A percentile compares a stretch with the other conserved stretches of the same genome.
These are phyloP conservation scores for Strobilomyces confusus DNA, from an alignment of 768 basidiomycete genomes.

Conservation along the genomic window DNA sequence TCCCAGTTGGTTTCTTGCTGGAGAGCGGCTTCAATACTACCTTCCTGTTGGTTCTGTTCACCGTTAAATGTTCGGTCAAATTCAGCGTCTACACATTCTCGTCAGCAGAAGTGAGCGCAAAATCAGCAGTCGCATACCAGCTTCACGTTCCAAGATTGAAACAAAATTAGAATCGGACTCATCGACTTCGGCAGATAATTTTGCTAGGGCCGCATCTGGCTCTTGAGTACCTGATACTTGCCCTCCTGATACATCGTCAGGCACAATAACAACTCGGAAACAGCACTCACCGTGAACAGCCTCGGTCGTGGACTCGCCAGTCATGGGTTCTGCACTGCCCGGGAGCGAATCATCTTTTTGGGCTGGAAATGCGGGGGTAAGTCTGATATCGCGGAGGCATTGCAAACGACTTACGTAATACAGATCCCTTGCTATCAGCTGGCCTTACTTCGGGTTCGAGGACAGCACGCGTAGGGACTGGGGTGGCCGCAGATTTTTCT, in stretches of 20 bases:
- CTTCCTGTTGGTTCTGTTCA: conserved; percentile 15
- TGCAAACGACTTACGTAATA: conserved; percentile 9
- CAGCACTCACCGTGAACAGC: conserved; percentile 10
- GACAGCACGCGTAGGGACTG: conserved; percentile 1
- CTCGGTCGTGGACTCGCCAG: conserved; percentile 4
- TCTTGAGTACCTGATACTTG: conserved; percentile 13
- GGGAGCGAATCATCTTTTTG: neutral
- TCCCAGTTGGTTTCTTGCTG: conserved; percentile 25
- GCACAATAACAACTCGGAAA: neutral
- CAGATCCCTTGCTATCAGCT: neutral
- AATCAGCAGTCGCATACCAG: conserved; percentile 21
- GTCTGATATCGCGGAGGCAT: neutral
- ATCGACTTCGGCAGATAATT: conserved; percentile 16
- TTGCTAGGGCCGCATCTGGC: conserved; percentile 4
- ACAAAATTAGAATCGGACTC: conserved; percentile 29
- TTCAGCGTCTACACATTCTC: conserved; percentile 20
- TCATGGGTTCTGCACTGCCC: neutral
- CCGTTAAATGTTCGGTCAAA: conserved; percentile 22
- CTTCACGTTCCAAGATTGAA: conserved; percentile 26
- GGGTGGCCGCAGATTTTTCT: conserved; percentile 14
- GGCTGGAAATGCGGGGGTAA: conserved; percentile 2
- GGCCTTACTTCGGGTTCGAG: conserved; percentile 9
- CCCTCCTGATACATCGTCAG: conserved; percentile 8
- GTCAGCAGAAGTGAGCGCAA: conserved; percentile 1
- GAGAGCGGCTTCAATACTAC: conserved; percentile 15